These are phyloP conservation scores for Claviceps africana DNA, from an alignment of 2,329 filamentous ascomycete species.

Conservation along the genomic window DNA sequence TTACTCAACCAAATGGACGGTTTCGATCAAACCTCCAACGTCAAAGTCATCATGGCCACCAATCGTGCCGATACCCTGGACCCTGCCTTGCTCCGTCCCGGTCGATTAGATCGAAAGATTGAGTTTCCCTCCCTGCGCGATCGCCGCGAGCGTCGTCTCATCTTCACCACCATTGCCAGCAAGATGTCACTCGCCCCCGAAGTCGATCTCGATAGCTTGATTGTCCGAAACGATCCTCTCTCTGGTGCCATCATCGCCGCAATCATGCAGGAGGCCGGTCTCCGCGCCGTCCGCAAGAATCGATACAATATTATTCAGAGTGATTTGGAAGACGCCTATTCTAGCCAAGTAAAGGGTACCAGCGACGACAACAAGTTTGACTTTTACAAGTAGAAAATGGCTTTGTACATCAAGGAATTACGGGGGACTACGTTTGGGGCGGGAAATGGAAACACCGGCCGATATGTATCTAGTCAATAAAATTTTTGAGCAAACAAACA, in stretches of 20 bases:
- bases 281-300: conserved; percentile 92
- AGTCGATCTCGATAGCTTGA: conserved; percentile 89
- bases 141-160: conserved; percentile 84
- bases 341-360: conserved; percentile 80
- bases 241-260: conserved; percentile 93
- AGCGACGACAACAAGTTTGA: conserved; percentile 64
- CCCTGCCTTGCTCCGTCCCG: conserved; percentile 83
- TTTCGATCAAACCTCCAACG: conserved; percentile 96
- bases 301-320: conserved; percentile 97
- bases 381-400: conserved; percentile 49
- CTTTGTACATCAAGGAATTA: background rate
- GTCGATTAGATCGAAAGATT: conserved; percentile 93
- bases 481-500: background rate
- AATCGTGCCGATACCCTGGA: conserved; percentile 96
- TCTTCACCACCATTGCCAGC: conserved; percentile 90
- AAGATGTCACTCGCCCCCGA: conserved; percentile 98
- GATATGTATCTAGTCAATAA: background rate
- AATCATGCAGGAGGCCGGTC: conserved; percentile 97
- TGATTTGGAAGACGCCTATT: conserved; percentile 94
- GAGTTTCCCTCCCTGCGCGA: conserved; percentile 95
- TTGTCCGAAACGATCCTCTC: conserved; percentile 90
- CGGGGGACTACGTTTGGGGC: too few relatives aligned
- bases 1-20: conserved; percentile 99
- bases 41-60: conserved; percentile 99
- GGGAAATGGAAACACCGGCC: background rate